These are phyloP conservation scores for Fusarium sp. DNA, from an alignment of 2,329 filamentous ascomycete genomes.

Conservation along the genomic window DNA sequence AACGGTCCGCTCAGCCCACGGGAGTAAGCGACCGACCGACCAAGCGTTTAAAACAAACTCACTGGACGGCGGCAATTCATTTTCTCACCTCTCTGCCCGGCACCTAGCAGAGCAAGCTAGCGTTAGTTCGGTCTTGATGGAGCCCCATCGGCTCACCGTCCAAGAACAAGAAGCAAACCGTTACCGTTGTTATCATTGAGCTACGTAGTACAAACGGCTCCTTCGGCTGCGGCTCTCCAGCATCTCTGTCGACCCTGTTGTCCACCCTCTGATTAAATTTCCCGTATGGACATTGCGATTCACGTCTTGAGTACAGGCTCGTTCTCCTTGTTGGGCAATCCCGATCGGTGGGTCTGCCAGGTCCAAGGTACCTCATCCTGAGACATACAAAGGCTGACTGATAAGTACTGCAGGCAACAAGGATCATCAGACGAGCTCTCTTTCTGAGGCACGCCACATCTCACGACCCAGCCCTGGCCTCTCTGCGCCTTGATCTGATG, in stretches of 20 bases:
- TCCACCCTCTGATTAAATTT: conserved; percentile 3
- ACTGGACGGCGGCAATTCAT: conserved; percentile 18
- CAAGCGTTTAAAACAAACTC: conserved; percentile 6
- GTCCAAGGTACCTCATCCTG: conserved; percentile 17
- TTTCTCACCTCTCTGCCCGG: background rate
- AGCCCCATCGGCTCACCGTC: conserved; percentile 13
- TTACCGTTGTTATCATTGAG: conserved; percentile 6
- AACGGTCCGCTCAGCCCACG: conserved; percentile 18
- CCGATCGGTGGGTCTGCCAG: conserved; percentile 27
- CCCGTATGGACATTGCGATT: conserved; percentile 4
- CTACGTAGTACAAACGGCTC: conserved; percentile 17
- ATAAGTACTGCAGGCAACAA: conserved; percentile 38
- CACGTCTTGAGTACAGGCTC: conserved; percentile 13
- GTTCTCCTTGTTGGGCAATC: conserved; percentile 23
- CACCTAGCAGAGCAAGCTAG: background rate
- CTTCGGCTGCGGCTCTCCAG: conserved; percentile 28
- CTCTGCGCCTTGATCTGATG: conserved; percentile 39
- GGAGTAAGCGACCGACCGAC: conserved; percentile 22
- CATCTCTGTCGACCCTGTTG: conserved; percentile 3
- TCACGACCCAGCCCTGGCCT: conserved; percentile 39
- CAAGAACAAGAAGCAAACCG: conserved; percentile 27
- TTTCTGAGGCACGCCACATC: conserved; percentile 42
- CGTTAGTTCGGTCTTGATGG: conserved; percentile 20
- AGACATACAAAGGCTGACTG: conserved; percentile 38
- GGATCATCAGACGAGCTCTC: conserved; percentile 45